Evolutionary conservation across 1,284 basidiomycete genomes (phyloP).

Genomic region (Fomitiporia mediterranea): DNA sequence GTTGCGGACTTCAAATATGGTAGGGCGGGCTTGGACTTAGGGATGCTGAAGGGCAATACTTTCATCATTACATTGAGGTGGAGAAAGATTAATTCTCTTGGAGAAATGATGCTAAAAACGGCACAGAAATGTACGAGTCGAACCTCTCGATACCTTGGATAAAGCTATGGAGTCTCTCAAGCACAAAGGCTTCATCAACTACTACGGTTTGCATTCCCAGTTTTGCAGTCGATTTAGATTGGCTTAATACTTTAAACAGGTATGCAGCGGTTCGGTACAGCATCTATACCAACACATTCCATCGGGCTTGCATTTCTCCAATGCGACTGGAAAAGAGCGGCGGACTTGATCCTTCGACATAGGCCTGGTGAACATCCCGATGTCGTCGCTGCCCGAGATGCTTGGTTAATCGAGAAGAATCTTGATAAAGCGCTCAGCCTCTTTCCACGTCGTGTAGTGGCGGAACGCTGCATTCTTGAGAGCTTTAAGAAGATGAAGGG

Average conservation of each 20-base stretch:
- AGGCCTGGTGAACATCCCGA: constrained; percentile 90
- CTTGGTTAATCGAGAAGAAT: constrained; percentile 79
- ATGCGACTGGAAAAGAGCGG: constrained; percentile 85
- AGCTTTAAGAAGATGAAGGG: constrained; percentile 79
- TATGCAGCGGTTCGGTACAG: constrained; percentile 99
- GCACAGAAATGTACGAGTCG: constrained; percentile 77
- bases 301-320: constrained; percentile 89
- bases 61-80: constrained; percentile 94
- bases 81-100: constrained; percentile 1
- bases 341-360: constrained; percentile 76
- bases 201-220: constrained; percentile 67
- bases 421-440: constrained; percentile 71
- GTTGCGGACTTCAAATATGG: constrained; percentile 88
- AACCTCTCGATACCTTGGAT: constrained; percentile 68
- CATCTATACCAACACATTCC: constrained; percentile 90
- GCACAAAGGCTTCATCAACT: constrained; percentile 92
- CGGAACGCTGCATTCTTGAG: constrained; percentile 89
- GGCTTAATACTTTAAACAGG: constrained; percentile 40
- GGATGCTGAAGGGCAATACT: constrained; percentile 93
- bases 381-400: constrained; percentile 70
- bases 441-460: constrained; percentile 87
- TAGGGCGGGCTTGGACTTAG: constrained; percentile 79
- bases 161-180: constrained; percentile 79
- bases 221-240: constrained; percentile 1
- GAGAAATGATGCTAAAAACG: constrained; percentile 2